phyloP scores from a whole-genome alignment of 2,329 filamentous ascomycete species.

The Fusarium nodosum region DNA sequence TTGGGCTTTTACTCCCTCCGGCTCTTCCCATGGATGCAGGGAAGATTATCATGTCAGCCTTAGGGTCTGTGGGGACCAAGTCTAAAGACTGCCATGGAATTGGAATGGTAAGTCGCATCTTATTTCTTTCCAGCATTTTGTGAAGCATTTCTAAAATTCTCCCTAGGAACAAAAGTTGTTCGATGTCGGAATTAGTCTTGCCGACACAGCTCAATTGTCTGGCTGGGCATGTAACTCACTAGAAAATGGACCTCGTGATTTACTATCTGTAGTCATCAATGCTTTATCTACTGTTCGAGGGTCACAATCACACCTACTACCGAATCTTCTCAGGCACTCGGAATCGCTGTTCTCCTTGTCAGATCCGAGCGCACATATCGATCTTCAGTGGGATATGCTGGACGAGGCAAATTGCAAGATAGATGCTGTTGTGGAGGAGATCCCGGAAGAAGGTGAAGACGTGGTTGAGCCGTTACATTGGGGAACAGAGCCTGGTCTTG shows the following conservation, averaged over 20 bases:
- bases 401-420: neutral
- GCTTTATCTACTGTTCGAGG: constrained; percentile 48
- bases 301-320: constrained; percentile 48
- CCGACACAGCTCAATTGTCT: constrained; percentile 47
- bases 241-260: constrained; percentile 49
- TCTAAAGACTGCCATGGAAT: constrained; percentile 54
- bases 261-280: constrained; percentile 49
- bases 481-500: constrained; percentile 13
- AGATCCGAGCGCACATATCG: constrained; percentile 34
- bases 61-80: constrained; percentile 45
- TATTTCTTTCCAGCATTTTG: rapidly evolving
- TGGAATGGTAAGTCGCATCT: constrained; percentile 45
- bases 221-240: constrained; percentile 41
- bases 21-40: constrained; percentile 52
- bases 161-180: constrained; percentile 53
- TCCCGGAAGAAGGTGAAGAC: constrained; percentile 14
- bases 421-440: constrained; percentile 25
- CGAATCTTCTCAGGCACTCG: constrained; percentile 48
- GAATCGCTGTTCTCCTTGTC: constrained; percentile 26
- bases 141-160: rapidly evolving
- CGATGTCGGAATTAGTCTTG: constrained; percentile 51
- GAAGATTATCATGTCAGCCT: constrained; percentile 48
- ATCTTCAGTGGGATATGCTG: constrained; percentile 21
- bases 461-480: constrained; percentile 11
- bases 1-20: constrained; percentile 39